Evolutionary conservation across 129 eudicot species (phyloP).

Genomic region (Flaveria robusta): DNA sequence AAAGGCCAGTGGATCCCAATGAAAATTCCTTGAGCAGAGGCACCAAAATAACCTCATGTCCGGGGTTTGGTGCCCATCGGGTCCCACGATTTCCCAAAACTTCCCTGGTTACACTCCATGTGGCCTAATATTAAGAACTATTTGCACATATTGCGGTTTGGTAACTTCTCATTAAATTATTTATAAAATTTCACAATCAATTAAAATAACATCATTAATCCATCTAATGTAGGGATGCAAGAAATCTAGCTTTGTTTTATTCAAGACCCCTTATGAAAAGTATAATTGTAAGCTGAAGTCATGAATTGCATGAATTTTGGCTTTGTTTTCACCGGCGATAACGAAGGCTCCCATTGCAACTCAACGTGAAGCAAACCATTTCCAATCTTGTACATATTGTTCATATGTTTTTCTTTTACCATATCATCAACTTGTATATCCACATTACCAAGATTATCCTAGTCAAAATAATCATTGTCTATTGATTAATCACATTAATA

Average conservation of each 20-base stretch:
- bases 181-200: too few relatives aligned
- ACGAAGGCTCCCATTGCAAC: slow-evolving; percentile 40
- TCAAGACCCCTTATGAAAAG: neutral
- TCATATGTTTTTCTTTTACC: slow-evolving; percentile 57
- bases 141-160: too few relatives aligned
- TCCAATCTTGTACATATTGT: slow-evolving; percentile 54
- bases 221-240: too few relatives aligned
- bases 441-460: slow-evolving; percentile 63
- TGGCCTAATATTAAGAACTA: too few relatives aligned
- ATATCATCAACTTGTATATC: slow-evolving; percentile 59
- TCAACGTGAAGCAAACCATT: slow-evolving; percentile 66
- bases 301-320: neutral
- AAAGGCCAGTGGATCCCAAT: too few relatives aligned
- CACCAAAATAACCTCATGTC: too few relatives aligned
- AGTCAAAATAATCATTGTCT: neutral
- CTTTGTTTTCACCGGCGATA: neutral
- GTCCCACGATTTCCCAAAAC: too few relatives aligned
- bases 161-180: too few relatives aligned
- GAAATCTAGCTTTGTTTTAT: neutral
- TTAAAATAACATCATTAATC: too few relatives aligned
- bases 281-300: neutral
- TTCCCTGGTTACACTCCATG: too few relatives aligned
- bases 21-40: too few relatives aligned
- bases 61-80: too few relatives aligned
- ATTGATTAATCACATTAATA: neutral